Evolutionary conservation across 306 rosid genomes (phyloP).

Genomic region (Ceratonia siliqua): DNA sequence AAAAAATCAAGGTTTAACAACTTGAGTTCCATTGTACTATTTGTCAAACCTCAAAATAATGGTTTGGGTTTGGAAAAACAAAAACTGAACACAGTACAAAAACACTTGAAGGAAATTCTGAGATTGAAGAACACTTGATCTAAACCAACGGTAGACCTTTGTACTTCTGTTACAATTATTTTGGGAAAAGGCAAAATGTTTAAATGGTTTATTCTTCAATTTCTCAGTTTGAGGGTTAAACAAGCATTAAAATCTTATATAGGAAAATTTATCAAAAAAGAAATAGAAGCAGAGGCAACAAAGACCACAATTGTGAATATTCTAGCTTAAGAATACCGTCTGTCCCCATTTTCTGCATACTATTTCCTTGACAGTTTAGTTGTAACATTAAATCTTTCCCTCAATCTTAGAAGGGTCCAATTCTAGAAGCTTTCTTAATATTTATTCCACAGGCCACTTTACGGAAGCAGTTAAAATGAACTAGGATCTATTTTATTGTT

Average conservation of each 20-base stretch:
- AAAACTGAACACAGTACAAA: neutral
- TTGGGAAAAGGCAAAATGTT: neutral
- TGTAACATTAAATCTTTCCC: neutral
- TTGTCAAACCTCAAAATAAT: neutral
- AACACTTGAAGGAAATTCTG: neutral
- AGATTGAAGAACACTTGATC: neutral
- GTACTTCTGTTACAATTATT: neutral
- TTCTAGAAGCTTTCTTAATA: neutral
- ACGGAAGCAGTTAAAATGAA: neutral
- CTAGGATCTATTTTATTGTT: neutral
- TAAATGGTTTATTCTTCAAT: neutral
- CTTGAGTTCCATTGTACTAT: neutral
- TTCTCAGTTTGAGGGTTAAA: neutral
- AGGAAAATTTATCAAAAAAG: too few species aligned
- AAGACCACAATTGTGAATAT: neutral
- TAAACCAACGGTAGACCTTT: neutral
- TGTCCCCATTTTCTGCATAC: neutral
- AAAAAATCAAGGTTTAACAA: neutral
- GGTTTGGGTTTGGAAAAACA: neutral
- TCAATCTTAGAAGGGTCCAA: neutral
- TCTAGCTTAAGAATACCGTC: neutral
- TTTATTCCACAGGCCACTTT: constrained; percentile 4
- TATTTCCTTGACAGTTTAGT: constrained; percentile 5
- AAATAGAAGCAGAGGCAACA: neutral
- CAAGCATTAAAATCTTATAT: neutral